These are phyloP conservation scores for Pistacia vera DNA, from an alignment of 345 rosid species.

Conservation along the genomic window DNA sequence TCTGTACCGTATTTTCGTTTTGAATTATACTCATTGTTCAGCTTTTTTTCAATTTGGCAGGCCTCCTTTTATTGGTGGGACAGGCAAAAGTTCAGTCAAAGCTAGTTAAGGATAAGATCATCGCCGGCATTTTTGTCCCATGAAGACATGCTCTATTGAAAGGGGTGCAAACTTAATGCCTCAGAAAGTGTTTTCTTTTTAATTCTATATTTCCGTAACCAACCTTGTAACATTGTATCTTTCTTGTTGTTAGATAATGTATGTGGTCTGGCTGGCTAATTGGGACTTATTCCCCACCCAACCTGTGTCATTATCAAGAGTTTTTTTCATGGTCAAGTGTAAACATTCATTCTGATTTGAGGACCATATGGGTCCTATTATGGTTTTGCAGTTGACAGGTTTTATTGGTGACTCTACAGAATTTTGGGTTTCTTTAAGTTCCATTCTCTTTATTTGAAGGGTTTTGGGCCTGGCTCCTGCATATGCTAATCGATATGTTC, in stretches of 20 bases:
- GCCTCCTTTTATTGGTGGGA: slow-evolving; percentile 81
- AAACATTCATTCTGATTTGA: neutral
- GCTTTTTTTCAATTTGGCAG: slow-evolving; percentile 28
- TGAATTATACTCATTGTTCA: slow-evolving; percentile 3
- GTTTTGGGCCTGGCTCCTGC: neutral
- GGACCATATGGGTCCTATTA: neutral
- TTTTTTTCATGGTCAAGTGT: too few species aligned
- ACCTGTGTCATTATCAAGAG: neutral
- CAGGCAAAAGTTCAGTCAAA: slow-evolving; percentile 71
- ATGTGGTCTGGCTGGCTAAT: neutral
- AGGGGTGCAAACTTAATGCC: slow-evolving; percentile 54
- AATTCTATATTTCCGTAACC: neutral
- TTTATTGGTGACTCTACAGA: too few species aligned
- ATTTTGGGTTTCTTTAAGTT: neutral
- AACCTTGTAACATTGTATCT: neutral
- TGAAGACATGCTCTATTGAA: slow-evolving; percentile 81
- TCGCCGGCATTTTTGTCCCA: slow-evolving; percentile 65
- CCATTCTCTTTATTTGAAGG: neutral
- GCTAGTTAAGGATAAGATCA: slow-evolving; percentile 80
- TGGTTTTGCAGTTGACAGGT: neutral
- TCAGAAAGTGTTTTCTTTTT: neutral
- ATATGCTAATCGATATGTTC: neutral
- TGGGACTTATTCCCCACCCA: neutral
- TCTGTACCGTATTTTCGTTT: neutral
- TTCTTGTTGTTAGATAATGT: neutral